These are phyloP conservation scores for Penicillium egyptiacum DNA, from an alignment of 495 filamentous ascomycete genomes.

Conservation along the genomic window DNA sequence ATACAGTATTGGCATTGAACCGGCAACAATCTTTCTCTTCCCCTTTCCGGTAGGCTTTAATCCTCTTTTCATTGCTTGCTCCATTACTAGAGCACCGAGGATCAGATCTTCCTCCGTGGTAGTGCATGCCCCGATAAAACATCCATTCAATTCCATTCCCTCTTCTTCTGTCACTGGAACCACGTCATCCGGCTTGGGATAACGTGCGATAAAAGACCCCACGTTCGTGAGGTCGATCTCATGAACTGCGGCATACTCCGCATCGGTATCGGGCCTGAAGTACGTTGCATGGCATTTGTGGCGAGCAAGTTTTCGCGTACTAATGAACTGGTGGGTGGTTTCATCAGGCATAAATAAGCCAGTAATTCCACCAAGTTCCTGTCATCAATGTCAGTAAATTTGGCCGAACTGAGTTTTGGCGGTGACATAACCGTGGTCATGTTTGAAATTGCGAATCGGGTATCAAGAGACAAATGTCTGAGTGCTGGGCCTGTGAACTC, in stretches of 20 bases:
- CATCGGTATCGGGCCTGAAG: conserved; percentile 41
- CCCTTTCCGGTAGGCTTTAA: conserved; percentile 30
- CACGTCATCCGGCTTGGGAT: conserved; percentile 49
- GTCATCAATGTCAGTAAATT: neutral
- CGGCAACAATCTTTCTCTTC: conserved; percentile 42
- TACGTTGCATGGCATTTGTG: conserved; percentile 35
- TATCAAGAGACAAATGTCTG: conserved; percentile 39
- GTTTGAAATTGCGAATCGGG: conserved; percentile 49
- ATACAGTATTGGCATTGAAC: conserved; percentile 39
- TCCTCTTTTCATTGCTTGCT: conserved; percentile 35
- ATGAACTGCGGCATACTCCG: conserved; percentile 33
- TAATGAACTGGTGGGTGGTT: conserved; percentile 34
- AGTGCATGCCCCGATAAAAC: conserved; percentile 53
- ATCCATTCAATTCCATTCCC: conserved; percentile 40
- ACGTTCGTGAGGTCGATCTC: conserved; percentile 42
- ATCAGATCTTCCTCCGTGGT: conserved; percentile 50
- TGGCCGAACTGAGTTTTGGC: neutral
- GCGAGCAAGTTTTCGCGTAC: conserved; percentile 26
- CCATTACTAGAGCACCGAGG: conserved; percentile 40
- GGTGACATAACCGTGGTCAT: conserved; percentile 42
- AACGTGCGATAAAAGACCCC: conserved; percentile 37
- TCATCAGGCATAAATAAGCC: conserved; percentile 44
- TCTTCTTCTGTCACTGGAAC: conserved; percentile 36
- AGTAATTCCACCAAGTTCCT: conserved; percentile 50
- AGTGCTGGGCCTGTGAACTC: conserved; percentile 45